Conservation (phyloP, 352 stramenopile species). For the Elongisporangium undulatum region DNA sequence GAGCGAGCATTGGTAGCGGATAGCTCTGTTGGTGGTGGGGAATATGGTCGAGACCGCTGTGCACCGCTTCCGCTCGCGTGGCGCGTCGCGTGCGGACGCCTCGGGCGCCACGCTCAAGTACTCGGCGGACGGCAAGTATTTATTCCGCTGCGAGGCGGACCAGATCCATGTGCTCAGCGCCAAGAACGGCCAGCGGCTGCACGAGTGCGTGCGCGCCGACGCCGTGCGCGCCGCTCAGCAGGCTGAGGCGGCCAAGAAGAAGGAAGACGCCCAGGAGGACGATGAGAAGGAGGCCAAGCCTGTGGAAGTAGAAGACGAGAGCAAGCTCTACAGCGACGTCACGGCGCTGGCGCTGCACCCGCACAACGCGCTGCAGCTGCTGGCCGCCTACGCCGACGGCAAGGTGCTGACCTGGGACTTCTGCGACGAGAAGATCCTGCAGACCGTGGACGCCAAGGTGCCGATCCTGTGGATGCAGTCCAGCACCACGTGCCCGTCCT, state of each 20-base stretch:
- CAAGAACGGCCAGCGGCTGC: slow-evolving; percentile 66
- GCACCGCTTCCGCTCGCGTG: background rate
- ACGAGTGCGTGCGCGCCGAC: slow-evolving; percentile 50
- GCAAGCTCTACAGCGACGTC: slow-evolving; percentile 19
- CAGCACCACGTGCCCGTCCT: slow-evolving; percentile 46
- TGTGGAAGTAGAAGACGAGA: slow-evolving; percentile 3
- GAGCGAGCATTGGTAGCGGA: background rate
- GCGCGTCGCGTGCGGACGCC: background rate
- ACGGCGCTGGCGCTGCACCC: slow-evolving; percentile 60
- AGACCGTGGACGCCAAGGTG: slow-evolving; percentile 41
- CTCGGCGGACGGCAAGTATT: slow-evolving; percentile 59
- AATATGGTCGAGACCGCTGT: background rate
- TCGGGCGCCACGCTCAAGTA: slow-evolving; percentile 39
- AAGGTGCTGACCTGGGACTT: slow-evolving; percentile 75
- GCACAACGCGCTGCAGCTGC: slow-evolving; percentile 62
- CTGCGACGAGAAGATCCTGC: slow-evolving; percentile 56
- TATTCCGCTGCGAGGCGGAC: slow-evolving; percentile 79
- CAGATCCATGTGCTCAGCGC: slow-evolving; percentile 66
- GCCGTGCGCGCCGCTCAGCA: slow-evolving; percentile 14
- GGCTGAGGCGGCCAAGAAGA: slow-evolving; percentile 7
- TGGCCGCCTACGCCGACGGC: slow-evolving; percentile 65
- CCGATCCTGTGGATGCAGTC: slow-evolving; percentile 69
- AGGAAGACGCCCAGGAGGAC: slow-evolving; percentile 4
- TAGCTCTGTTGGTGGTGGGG: background rate
- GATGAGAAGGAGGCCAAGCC: background rate